Evolutionary conservation across 164 flowering plant species (phyloP).

Genomic region (Vitis amurensis): DNA sequence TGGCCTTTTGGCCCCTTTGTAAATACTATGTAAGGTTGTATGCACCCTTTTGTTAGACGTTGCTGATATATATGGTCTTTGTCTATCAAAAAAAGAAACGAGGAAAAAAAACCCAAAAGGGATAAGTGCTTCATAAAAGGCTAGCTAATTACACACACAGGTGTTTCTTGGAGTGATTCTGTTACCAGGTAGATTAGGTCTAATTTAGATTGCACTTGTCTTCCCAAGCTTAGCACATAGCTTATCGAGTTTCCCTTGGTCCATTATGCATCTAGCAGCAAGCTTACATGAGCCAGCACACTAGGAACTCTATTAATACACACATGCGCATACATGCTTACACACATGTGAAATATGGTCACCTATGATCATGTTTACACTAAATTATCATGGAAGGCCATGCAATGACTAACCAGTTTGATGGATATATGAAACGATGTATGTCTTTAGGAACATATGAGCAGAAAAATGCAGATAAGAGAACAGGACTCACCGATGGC

Average conservation of each 20-base stretch:
- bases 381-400: background rate
- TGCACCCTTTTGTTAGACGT: no score
- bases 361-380: background rate
- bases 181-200: background rate
- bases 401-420: background rate
- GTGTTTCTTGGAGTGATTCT: background rate
- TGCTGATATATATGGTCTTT: no score
- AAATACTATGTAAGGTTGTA: no score
- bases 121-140: no score
- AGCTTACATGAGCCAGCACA: background rate
- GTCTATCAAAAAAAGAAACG: no score
- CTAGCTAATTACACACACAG: background rate
- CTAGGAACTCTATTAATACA: background rate
- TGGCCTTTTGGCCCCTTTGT: no score
- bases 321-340: no score
- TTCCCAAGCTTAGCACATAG: background rate
- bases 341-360: background rate
- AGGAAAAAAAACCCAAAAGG: no score
- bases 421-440: background rate
- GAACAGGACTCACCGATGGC: conserved; percentile 34
- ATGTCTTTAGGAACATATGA: background rate
- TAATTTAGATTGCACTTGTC: background rate
- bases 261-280: background rate
- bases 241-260: background rate
- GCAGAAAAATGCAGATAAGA: conserved; percentile 3